Conservation (phyloP, 2,329 filamentous ascomycete genomes). For the Zasmidium angulare region DNA sequence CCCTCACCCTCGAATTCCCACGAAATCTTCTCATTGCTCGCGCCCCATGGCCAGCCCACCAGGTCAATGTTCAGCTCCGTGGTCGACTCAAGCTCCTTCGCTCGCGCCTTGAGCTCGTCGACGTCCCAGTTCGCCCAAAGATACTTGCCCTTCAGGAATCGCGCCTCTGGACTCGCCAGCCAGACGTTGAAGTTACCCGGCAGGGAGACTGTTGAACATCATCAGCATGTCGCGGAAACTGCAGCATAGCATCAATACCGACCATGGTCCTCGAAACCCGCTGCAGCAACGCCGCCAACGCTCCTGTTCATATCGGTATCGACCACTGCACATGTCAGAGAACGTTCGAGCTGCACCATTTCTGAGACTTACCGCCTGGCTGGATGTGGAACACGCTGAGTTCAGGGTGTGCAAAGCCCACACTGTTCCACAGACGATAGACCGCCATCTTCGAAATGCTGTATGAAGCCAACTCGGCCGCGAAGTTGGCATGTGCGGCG, state of each 20-base stretch:
- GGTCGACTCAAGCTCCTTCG: slow-evolving; percentile 19
- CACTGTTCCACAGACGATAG: slow-evolving; percentile 39
- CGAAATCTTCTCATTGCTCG: background rate
- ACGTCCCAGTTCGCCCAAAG: slow-evolving; percentile 35
- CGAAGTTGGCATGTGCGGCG: slow-evolving; percentile 19
- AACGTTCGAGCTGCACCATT: background rate
- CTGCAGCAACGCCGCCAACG: slow-evolving; percentile 7
- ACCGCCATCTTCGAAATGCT: slow-evolving; percentile 38
- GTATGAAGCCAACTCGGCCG: slow-evolving; percentile 31
- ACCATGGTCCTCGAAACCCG: slow-evolving; percentile 12
- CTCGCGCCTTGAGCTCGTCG: slow-evolving; percentile 30
- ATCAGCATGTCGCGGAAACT: background rate
- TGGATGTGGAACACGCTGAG: slow-evolving; percentile 42
- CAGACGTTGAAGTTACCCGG: slow-evolving; percentile 35
- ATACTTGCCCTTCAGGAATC: slow-evolving; percentile 23
- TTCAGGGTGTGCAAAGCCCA: slow-evolving; percentile 38
- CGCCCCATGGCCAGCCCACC: slow-evolving; percentile 3
- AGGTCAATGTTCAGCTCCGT: slow-evolving; percentile 23
- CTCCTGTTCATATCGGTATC: slow-evolving; percentile 38
- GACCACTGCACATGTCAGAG: slow-evolving; percentile 26
- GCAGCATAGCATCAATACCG: background rate
- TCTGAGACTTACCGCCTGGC: slow-evolving; percentile 32
- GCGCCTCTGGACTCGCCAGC: slow-evolving; percentile 33
- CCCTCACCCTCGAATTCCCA: background rate
- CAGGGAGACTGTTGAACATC: slow-evolving; percentile 23